phyloP scores from a whole-genome alignment of 2,329 filamentous ascomycete species.

The Colletotrichum spaethianum region DNA sequence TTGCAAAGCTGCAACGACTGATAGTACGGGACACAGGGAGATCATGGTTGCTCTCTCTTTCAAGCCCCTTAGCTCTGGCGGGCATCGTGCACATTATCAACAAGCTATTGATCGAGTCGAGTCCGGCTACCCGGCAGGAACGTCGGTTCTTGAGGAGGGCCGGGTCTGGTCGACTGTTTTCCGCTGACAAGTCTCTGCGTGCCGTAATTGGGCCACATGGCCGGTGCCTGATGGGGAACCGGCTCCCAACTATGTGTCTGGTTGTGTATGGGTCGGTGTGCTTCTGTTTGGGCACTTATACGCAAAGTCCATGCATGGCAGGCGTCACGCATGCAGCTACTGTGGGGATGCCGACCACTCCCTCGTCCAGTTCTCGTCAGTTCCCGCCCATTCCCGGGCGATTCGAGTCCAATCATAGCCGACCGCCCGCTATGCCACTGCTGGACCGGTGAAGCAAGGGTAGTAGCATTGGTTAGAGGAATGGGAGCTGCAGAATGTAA shows the following conservation, averaged over 20 bases:
- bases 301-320: constrained; percentile 40
- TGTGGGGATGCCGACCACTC: constrained; percentile 35
- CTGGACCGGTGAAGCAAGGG: constrained; percentile 29
- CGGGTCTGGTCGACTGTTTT: constrained; percentile 30
- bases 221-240: constrained; percentile 41
- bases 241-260: constrained; percentile 43
- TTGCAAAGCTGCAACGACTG: constrained; percentile 7
- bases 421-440: constrained; percentile 3
- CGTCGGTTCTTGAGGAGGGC: constrained; percentile 23
- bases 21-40: not conserved
- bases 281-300: constrained; percentile 41
- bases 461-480: not conserved
- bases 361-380: constrained; percentile 27
- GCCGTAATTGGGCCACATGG: constrained; percentile 40
- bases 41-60: constrained; percentile 13
- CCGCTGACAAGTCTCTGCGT: constrained; percentile 28
- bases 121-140: constrained; percentile 31
- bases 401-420: constrained; percentile 12
- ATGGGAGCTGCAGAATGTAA: not conserved
- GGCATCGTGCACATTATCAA: constrained; percentile 36
- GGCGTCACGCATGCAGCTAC: constrained; percentile 41
- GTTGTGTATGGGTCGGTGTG: constrained; percentile 42
- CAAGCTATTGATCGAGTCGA: constrained; percentile 9
- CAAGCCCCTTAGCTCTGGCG: not conserved
- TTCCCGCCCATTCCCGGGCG: constrained; percentile 20